Percentiles rank a stretch among this genome's conserved stretches.
phyloP scores from a whole-genome alignment of 768 basidiomycete species.

The Asterophora parasitica region DNA sequence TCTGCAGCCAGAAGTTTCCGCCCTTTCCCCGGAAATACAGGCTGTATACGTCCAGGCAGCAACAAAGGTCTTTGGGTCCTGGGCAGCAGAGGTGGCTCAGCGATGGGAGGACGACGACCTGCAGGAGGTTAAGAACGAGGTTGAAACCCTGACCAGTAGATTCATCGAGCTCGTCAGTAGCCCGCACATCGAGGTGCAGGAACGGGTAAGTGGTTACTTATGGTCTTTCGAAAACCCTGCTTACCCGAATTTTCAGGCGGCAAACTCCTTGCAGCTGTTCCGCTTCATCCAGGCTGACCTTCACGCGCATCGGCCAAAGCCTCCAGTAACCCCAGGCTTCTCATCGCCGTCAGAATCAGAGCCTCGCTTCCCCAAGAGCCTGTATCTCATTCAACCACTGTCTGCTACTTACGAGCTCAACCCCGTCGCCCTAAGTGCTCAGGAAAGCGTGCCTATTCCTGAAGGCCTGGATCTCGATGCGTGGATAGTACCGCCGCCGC shows the following conservation, averaged over 20 bases:
- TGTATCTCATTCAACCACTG: constrained; percentile 80
- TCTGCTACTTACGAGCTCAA: constrained; percentile 78
- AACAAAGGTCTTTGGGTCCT: constrained; percentile 82
- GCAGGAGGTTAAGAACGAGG: constrained; percentile 56
- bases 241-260: constrained; percentile 48
- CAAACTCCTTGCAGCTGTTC: constrained; percentile 72
- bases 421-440: constrained; percentile 76
- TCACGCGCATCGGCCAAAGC: constrained; percentile 43
- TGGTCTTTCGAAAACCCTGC: constrained; percentile 2
- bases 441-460: constrained; percentile 76
- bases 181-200: constrained; percentile 84
- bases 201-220: constrained; percentile 53
- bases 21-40: constrained; percentile 58
- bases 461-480: constrained; percentile 81
- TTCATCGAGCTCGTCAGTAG: constrained; percentile 55
- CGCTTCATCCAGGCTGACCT: constrained; percentile 75
- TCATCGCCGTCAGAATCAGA: constrained; percentile 39
- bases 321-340: constrained; percentile 22
- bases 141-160: constrained; percentile 57
- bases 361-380: constrained; percentile 78
- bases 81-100: constrained; percentile 72
- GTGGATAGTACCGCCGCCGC: constrained; percentile 73
- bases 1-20: constrained; percentile 53
- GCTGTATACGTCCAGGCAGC: constrained; percentile 80
- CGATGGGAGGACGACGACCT: constrained; percentile 75